Percentiles rank a stretch among this genome's conserved stretches.
These are phyloP conservation scores for Hypoxylon sp. DNA, from an alignment of 2,329 filamentous ascomycete genomes.

Conservation along the genomic window DNA sequence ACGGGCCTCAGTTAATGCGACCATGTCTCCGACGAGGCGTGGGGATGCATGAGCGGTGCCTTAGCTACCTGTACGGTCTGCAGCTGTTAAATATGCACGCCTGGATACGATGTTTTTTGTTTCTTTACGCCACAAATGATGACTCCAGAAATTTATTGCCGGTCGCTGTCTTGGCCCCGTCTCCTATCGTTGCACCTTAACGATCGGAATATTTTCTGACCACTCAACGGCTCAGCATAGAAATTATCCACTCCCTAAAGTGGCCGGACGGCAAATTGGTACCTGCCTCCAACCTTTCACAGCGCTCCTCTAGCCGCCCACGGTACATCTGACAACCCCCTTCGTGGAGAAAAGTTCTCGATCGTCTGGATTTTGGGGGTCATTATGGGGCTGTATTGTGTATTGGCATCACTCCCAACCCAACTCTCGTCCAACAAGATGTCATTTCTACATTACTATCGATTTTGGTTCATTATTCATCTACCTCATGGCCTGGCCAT, in stretches of 20 bases:
- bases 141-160: slow-evolving; percentile 48
- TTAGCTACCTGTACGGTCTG: slow-evolving; percentile 43
- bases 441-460: slow-evolving; percentile 27
- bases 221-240: slow-evolving; percentile 46
- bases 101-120: slow-evolving; percentile 23
- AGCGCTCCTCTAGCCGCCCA: slow-evolving; percentile 58
- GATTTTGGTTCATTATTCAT: slow-evolving; percentile 41
- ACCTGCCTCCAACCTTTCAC: slow-evolving; percentile 57
- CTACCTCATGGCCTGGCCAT: slow-evolving; percentile 42
- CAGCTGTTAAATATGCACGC: slow-evolving; percentile 28
- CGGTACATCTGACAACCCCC: slow-evolving; percentile 43
- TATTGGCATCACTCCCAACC: slow-evolving; percentile 30
- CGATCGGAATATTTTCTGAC: slow-evolving; percentile 50
- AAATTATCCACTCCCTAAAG: slow-evolving; percentile 50
- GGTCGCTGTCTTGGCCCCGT: slow-evolving; percentile 48
- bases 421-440: slow-evolving; percentile 40
- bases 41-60: slow-evolving; percentile 50
- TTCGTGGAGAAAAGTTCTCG: slow-evolving; percentile 49
- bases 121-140: slow-evolving; percentile 41
- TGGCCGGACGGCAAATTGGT: slow-evolving; percentile 51
- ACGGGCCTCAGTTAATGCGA: slow-evolving; percentile 51
- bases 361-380: slow-evolving; percentile 43
- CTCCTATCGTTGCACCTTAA: slow-evolving; percentile 50
- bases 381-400: slow-evolving; percentile 37
- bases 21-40: slow-evolving; percentile 53